Evolutionary conservation across 1,284 basidiomycete genomes (phyloP).

Genomic region (Vanrija sp.): DNA sequence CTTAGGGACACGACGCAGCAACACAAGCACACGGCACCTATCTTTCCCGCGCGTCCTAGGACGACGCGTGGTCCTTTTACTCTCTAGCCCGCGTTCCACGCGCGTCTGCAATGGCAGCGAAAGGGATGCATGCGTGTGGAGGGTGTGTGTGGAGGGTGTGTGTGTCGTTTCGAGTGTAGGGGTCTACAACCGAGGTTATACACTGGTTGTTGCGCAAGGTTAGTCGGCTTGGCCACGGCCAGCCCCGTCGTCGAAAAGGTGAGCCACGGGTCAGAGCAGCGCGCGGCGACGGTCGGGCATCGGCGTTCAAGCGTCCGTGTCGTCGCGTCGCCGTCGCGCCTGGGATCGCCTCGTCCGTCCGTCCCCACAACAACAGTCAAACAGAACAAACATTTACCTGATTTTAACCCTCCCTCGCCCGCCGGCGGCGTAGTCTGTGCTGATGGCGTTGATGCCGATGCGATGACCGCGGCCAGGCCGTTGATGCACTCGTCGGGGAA

Average conservation of each 20-base stretch:
- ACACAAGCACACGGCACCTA: slow-evolving; percentile 6
- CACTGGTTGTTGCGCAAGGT: neutral
- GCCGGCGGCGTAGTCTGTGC: neutral
- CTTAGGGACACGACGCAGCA: neutral
- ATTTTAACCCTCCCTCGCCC: slow-evolving; percentile 2
- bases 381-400: slow-evolving; percentile 12
- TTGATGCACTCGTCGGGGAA: slow-evolving; percentile 60
- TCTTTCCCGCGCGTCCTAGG: neutral
- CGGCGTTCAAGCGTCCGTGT: too few relatives aligned
- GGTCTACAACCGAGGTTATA: slow-evolving; percentile 14
- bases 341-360: too few relatives aligned
- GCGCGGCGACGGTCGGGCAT: neutral
- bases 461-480: slow-evolving; percentile 15
- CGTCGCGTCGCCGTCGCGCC: neutral
- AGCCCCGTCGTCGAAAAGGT: too few relatives aligned
- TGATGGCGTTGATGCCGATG: neutral
- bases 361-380: too few relatives aligned
- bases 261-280: slow-evolving; percentile 1
- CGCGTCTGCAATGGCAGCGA: neutral
- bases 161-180: too few relatives aligned
- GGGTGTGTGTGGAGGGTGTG: slow-evolving; percentile 3
- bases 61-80: too few relatives aligned
- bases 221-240: neutral
- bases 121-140: slow-evolving; percentile 16
- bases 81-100: too few relatives aligned